Conservation (phyloP, 2,329 filamentous ascomycete genomes). For the Arthrinium puccinioides region DNA sequence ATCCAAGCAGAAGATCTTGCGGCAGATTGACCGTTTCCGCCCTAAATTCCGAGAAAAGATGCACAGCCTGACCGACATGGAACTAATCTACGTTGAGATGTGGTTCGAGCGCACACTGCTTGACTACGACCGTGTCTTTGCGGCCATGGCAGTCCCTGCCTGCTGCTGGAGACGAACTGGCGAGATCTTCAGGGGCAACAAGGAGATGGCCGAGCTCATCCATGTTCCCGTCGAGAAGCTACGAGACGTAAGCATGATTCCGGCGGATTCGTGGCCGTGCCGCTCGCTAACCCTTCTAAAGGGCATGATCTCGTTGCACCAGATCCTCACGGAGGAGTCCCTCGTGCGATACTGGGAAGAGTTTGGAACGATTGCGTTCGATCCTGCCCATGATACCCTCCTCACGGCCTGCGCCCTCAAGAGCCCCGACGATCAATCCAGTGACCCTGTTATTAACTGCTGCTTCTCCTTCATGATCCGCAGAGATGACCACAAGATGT, state of each 20-base stretch:
- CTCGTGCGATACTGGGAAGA: conserved; percentile 98
- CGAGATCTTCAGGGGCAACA: conserved; percentile 95
- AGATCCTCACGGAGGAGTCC: conserved; percentile 91
- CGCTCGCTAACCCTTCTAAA: conserved; percentile 32
- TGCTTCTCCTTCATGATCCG: conserved; percentile 98
- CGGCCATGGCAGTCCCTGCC: conserved; percentile 96
- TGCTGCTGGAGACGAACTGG: conserved; percentile 96
- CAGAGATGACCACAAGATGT: conserved; percentile 95
- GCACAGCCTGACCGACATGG: conserved; percentile 84
- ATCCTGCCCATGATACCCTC: conserved; percentile 87
- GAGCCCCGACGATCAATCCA: conserved; percentile 63
- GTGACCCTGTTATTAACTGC: conserved; percentile 73
- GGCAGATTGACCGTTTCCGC: conserved; percentile 85
- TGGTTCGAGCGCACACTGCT: conserved; percentile 96
- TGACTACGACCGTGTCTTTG: conserved; percentile 98
- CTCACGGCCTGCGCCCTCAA: conserved; percentile 90
- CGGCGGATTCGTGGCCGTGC: neutral
- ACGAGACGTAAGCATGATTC: conserved; percentile 64
- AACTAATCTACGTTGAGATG: conserved; percentile 94
- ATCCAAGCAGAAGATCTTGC: conserved; percentile 84
- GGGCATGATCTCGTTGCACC: conserved; percentile 92
- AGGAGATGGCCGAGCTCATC: conserved; percentile 97
- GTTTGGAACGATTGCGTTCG: conserved; percentile 95
- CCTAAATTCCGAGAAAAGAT: conserved; percentile 96
- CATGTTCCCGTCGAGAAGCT: conserved; percentile 85